A percentile compares a stretch with the other conserved stretches of the same genome.
phyloP scores from a whole-genome alignment of 768 basidiomycete genomes.

The Agaricus blazei region DNA sequence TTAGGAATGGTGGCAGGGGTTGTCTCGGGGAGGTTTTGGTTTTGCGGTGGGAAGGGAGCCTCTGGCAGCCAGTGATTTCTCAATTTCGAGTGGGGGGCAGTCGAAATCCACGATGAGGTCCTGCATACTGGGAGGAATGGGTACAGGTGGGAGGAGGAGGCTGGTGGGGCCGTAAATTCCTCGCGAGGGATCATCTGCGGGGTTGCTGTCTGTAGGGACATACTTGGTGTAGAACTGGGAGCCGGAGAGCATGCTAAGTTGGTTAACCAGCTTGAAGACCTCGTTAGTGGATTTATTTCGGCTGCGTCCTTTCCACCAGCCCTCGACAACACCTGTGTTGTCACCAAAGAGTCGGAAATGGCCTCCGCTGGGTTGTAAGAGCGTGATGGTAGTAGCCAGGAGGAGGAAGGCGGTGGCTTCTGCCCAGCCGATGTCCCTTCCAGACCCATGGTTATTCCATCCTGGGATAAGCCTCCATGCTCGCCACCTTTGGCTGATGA shows the following conservation, averaged over 20 bases:
- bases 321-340: slow-evolving; percentile 29
- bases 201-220: slow-evolving; percentile 28
- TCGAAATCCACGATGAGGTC: slow-evolving; percentile 23
- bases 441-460: slow-evolving; percentile 16
- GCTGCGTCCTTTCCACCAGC: slow-evolving; percentile 30
- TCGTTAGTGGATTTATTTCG: slow-evolving; percentile 20
- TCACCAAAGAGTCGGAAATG: slow-evolving; percentile 24
- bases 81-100: background rate
- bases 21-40: background rate
- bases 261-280: slow-evolving; percentile 17
- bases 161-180: slow-evolving; percentile 19
- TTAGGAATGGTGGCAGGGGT: too few species aligned
- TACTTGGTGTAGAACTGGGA: slow-evolving; percentile 24
- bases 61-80: background rate
- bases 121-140: slow-evolving; percentile 21
- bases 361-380: background rate
- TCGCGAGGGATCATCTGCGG: slow-evolving; percentile 32
- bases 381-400: slow-evolving; percentile 17
- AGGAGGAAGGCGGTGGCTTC: slow-evolving; percentile 37
- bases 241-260: background rate
- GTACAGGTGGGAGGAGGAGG: slow-evolving; percentile 24
- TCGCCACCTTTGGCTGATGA: background rate
- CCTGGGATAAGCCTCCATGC: slow-evolving; percentile 19
- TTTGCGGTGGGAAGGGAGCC: background rate
- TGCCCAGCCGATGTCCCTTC: slow-evolving; percentile 37